Evolutionary conservation across 768 basidiomycete species (phyloP).

Genomic region (Agaricus blazei): DNA sequence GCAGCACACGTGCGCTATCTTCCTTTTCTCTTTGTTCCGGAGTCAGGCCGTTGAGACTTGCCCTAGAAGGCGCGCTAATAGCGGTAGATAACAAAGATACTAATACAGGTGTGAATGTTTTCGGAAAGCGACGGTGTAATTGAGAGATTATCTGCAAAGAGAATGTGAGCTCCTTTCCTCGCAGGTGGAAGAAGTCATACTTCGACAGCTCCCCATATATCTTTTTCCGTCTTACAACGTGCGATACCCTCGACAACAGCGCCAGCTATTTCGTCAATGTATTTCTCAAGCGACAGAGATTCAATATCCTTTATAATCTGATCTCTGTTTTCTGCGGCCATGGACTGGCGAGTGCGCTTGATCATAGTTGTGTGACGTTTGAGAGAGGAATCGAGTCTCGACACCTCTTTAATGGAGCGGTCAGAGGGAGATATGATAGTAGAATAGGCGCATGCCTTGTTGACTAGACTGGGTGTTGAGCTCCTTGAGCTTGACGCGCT

Average conservation of each 20-base stretch:
- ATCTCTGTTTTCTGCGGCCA: slow-evolving; percentile 77
- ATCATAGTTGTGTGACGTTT: slow-evolving; percentile 96
- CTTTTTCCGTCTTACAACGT: slow-evolving; percentile 89
- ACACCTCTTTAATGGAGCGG: slow-evolving; percentile 41
- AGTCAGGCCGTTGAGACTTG: slow-evolving; percentile 49
- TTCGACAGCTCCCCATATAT: slow-evolving; percentile 90
- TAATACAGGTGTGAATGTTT: slow-evolving; percentile 71
- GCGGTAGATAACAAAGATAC: slow-evolving; percentile 53
- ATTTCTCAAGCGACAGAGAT: slow-evolving; percentile 87
- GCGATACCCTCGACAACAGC: slow-evolving; percentile 82
- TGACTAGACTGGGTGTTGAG: slow-evolving; percentile 44
- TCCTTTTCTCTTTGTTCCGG: slow-evolving; percentile 91
- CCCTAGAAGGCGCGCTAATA: slow-evolving; percentile 54
- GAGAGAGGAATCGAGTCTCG: slow-evolving; percentile 87
- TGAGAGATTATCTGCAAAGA: slow-evolving; percentile 72
- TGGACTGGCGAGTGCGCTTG: slow-evolving; percentile 84
- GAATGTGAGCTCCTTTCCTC: slow-evolving; percentile 2
- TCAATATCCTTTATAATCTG: slow-evolving; percentile 92
- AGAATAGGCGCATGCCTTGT: slow-evolving; percentile 33
- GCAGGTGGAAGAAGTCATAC: slow-evolving; percentile 35
- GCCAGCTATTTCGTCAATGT: slow-evolving; percentile 89
- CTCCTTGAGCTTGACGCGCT: slow-evolving; percentile 54
- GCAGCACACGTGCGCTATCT: slow-evolving; percentile 68
- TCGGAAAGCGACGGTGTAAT: slow-evolving; percentile 83
- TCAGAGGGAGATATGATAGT: neutral